Conservation (phyloP, 139 green algal species). For the Picochlorum costavermella region DNA sequence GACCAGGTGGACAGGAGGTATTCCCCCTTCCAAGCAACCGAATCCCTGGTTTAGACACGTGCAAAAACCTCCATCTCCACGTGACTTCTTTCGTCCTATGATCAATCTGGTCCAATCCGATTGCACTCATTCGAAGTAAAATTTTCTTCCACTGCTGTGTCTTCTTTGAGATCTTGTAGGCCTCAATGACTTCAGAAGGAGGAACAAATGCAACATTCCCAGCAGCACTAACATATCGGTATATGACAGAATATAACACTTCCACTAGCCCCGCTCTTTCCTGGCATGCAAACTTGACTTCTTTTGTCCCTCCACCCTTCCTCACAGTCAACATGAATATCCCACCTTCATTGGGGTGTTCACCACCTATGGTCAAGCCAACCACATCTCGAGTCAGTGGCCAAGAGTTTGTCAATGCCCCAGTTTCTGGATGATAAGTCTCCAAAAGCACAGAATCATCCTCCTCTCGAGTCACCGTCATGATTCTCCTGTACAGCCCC, state of each 20-base stretch:
- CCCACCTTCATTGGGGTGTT: constrained; percentile 26
- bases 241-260: constrained; percentile 39
- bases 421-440: constrained; percentile 68
- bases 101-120: too few relatives aligned
- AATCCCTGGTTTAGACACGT: constrained; percentile 32
- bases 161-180: constrained; percentile 26
- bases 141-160: constrained; percentile 37
- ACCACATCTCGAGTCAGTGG: constrained; percentile 45
- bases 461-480: constrained; percentile 56
- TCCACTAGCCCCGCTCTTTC: constrained; percentile 55
- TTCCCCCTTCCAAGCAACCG: constrained; percentile 37
- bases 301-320: constrained; percentile 61
- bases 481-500: constrained; percentile 62
- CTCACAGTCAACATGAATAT: constrained; percentile 54
- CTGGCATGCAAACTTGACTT: constrained; percentile 64
- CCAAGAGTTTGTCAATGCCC: constrained; percentile 75
- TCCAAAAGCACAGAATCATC: constrained; percentile 26
- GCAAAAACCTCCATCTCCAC: constrained; percentile 11
- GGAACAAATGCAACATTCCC: not conserved
- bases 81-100: too few relatives aligned
- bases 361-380: constrained; percentile 16
- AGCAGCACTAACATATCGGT: constrained; percentile 3
- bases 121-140: constrained; percentile 38
- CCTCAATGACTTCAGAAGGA: constrained; percentile 2
- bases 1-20: constrained; percentile 20